Percentiles rank a stretch among this genome's conserved stretches.
Evolutionary conservation across 352 stramenopile genomes (phyloP).

Genomic region (Pilasporangium apinafurcum): DNA sequence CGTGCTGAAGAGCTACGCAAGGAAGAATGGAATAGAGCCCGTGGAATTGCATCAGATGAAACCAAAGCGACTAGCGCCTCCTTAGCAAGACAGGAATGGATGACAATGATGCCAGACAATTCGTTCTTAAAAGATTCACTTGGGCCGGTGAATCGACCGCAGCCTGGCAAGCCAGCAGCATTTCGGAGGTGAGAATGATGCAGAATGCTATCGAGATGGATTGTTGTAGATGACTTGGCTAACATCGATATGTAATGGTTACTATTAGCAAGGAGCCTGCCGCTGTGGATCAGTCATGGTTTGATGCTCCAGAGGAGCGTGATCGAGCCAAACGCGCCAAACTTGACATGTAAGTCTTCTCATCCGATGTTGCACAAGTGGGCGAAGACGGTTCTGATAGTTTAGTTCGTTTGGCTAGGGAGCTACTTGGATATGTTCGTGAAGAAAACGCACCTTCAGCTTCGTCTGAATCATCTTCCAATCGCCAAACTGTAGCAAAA

Average conservation of each 20-base stretch:
- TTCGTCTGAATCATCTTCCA: conserved; percentile 7
- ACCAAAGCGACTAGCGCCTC: conserved; percentile 2
- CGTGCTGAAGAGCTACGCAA: conserved; percentile 51
- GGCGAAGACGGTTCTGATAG: neutral
- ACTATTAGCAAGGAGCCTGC: conserved; percentile 61
- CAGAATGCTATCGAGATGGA: no score
- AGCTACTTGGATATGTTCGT: conserved; percentile 76
- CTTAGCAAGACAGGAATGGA: conserved; percentile 65
- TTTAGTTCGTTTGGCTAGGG: conserved; percentile 19
- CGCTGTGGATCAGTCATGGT: conserved; percentile 75
- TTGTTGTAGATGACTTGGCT: neutral
- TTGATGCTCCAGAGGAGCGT: conserved; percentile 73
- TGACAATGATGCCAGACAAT: conserved; percentile 80
- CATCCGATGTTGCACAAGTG: neutral
- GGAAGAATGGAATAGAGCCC: conserved; percentile 52
- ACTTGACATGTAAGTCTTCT: conserved; percentile 58
- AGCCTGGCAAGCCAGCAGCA: conserved; percentile 41
- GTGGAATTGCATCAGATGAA: conserved; percentile 8
- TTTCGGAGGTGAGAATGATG: conserved; percentile 37
- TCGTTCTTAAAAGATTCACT: conserved; percentile 71
- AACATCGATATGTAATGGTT: neutral
- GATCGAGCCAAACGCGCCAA: conserved; percentile 74
- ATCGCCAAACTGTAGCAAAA: conserved; percentile 1
- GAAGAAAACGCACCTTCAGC: conserved; percentile 51
- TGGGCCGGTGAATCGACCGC: conserved; percentile 34